Percentiles rank a stretch among this genome's conserved stretches.
Evolutionary conservation across 2,329 filamentous ascomycete species (phyloP).

Genomic region (Diaporthe capsici): DNA sequence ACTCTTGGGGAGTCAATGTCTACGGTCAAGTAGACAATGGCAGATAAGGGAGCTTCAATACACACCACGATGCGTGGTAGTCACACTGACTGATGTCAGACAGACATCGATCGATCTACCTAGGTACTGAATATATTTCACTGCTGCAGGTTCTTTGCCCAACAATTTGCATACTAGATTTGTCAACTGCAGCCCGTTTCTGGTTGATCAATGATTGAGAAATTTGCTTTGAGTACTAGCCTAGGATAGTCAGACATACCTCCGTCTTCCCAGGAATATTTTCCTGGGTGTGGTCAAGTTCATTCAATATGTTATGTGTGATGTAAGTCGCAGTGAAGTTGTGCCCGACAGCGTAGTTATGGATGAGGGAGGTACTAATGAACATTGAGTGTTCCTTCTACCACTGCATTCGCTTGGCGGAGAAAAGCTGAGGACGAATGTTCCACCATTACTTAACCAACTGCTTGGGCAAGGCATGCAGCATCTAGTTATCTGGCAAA

Average conservation of each 20-base stretch:
- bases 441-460: not conserved
- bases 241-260: no score
- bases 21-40: not conserved
- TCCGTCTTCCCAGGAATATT: no score
- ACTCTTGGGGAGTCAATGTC: not conserved
- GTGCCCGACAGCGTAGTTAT: not conserved
- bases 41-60: not conserved
- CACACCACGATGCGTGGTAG: not conserved
- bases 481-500: not conserved
- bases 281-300: no score
- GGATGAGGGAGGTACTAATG: not conserved
- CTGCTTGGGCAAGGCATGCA: not conserved
- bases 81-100: no score
- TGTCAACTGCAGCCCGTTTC: no score
- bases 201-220: no score
- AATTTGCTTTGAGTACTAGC: no score
- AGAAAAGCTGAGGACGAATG: no score
- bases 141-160: not conserved
- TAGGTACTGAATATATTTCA: not conserved
- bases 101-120: no score
- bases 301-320: no score
- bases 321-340: no score
- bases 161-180: not conserved
- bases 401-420: not conserved
- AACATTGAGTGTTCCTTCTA: not conserved